Conservation (phyloP, 2,329 filamentous ascomycete genomes). For the Clarireedia homoeocarpa region DNA sequence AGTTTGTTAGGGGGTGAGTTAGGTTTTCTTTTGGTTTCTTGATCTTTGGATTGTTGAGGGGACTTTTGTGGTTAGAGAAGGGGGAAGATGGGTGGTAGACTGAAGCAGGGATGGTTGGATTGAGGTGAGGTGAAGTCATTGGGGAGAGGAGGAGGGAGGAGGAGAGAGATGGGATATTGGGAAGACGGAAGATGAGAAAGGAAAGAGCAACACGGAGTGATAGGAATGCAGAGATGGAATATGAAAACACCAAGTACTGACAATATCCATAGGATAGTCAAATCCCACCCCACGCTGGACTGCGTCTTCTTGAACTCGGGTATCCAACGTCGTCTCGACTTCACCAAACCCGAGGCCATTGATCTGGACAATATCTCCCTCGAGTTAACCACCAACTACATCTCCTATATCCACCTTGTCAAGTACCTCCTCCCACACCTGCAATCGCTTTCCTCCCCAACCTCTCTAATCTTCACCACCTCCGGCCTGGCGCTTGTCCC, state of each 20-base stretch:
- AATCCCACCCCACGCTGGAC: slow-evolving; percentile 19
- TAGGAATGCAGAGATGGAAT: too few relatives aligned
- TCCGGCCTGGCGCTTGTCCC: slow-evolving; percentile 17
- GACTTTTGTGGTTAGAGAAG: too few relatives aligned
- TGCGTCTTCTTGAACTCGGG: slow-evolving; percentile 29
- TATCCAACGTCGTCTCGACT: slow-evolving; percentile 23
- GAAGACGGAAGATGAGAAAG: too few relatives aligned
- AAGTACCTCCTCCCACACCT: slow-evolving; percentile 32
- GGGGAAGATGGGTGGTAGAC: too few relatives aligned
- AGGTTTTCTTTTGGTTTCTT: neutral
- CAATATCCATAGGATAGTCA: neutral
- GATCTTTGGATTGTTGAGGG: too few relatives aligned
- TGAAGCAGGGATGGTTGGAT: too few relatives aligned
- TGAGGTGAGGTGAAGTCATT: too few relatives aligned
- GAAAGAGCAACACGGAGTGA: too few relatives aligned
- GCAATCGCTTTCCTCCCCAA: neutral
- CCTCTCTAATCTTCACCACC: slow-evolving; percentile 19
- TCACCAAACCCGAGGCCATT: slow-evolving; percentile 18
- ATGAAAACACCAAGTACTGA: neutral
- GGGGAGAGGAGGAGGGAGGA: too few relatives aligned
- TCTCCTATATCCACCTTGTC: slow-evolving; percentile 32
- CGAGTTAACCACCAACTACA: slow-evolving; percentile 38
- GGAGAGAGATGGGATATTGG: too few relatives aligned
- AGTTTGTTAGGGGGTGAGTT: neutral
- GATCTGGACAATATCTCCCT: slow-evolving; percentile 24